Evolutionary conservation across 1,284 basidiomycete species (phyloP).

Genomic region (Tilletia indica): DNA sequence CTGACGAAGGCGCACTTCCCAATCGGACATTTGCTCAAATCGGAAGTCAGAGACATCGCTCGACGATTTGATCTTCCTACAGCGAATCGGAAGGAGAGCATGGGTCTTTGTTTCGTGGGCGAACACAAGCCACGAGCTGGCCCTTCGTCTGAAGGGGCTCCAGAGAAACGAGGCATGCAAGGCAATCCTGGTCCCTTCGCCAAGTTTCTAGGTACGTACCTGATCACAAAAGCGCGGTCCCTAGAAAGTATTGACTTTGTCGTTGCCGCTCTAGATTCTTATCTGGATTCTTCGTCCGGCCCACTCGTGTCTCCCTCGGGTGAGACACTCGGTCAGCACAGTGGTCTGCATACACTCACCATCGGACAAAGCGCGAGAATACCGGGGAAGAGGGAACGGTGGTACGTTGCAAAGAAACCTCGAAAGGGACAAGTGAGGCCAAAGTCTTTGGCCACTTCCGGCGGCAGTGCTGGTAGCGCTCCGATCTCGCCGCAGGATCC

Average conservation of each 20-base stretch:
- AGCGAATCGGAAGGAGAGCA: slow-evolving; percentile 78
- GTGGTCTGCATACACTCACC: slow-evolving; percentile 82
- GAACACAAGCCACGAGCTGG: slow-evolving; percentile 25
- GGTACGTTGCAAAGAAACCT: slow-evolving; percentile 76
- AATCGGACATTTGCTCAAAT: slow-evolving; percentile 42
- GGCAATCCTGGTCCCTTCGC: background rate
- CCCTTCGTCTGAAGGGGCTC: background rate
- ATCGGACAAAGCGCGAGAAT: slow-evolving; percentile 77
- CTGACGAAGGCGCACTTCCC: slow-evolving; percentile 67
- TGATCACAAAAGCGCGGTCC: background rate
- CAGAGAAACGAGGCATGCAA: background rate
- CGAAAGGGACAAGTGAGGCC: background rate
- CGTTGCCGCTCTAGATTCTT: slow-evolving; percentile 66
- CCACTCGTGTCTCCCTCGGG: slow-evolving; percentile 69
- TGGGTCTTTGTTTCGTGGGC: slow-evolving; percentile 97
- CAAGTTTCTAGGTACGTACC: background rate
- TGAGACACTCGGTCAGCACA: slow-evolving; percentile 65
- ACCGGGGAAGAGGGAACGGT: slow-evolving; percentile 64
- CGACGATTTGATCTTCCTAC: slow-evolving; percentile 69
- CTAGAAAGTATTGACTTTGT: background rate
- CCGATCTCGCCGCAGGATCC: background rate
- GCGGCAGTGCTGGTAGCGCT: too few relatives aligned
- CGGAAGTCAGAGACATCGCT: slow-evolving; percentile 76
- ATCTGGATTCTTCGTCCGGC: slow-evolving; percentile 67
- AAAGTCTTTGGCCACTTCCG: too few relatives aligned